phyloP scores from a whole-genome alignment of 148 eudicot species.

The Fagopyrum esculentum region DNA sequence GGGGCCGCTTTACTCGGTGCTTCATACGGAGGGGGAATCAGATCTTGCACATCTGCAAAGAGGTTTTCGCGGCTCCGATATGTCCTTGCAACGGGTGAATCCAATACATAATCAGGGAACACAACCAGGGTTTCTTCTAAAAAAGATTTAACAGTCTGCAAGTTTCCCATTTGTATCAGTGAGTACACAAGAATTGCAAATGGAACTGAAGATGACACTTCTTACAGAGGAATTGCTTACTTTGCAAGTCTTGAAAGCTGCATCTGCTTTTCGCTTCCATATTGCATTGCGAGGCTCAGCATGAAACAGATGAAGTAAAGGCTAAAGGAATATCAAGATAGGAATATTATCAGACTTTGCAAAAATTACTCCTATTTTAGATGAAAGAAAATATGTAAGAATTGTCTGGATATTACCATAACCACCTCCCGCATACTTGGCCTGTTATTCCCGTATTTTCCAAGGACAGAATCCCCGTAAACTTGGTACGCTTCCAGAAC shows the following conservation, averaged over 20 bases:
- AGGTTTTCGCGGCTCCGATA: slow-evolving; percentile 40
- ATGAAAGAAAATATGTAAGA: not conserved
- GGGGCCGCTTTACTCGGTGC: slow-evolving; percentile 33
- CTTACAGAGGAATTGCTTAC: slow-evolving; percentile 28
- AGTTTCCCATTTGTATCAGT: not conserved
- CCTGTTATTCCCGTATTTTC: slow-evolving; percentile 53
- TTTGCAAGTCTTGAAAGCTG: slow-evolving; percentile 71
- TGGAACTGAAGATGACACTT: not conserved
- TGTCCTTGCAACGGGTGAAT: slow-evolving; percentile 49
- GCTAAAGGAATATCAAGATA: slow-evolving; percentile 37
- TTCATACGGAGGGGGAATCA: slow-evolving; percentile 70
- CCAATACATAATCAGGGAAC: slow-evolving; percentile 80
- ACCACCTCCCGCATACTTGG: slow-evolving; percentile 75
- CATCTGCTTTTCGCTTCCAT: slow-evolving; percentile 89
- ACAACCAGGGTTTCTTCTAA: slow-evolving; percentile 66
- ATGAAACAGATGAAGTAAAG: slow-evolving; percentile 73
- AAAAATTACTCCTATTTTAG: not conserved
- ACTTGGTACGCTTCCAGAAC: slow-evolving; percentile 74
- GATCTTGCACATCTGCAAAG: slow-evolving; percentile 41
- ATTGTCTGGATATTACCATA: slow-evolving; percentile 35
- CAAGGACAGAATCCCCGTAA: slow-evolving; percentile 75
- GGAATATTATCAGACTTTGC: not conserved
- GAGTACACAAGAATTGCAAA: not conserved
- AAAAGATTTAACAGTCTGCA: slow-evolving; percentile 72
- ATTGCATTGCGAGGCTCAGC: slow-evolving; percentile 72